Conservation (phyloP, 371 early-diverging fungal genomes). For the Mycotypha africana region DNA sequence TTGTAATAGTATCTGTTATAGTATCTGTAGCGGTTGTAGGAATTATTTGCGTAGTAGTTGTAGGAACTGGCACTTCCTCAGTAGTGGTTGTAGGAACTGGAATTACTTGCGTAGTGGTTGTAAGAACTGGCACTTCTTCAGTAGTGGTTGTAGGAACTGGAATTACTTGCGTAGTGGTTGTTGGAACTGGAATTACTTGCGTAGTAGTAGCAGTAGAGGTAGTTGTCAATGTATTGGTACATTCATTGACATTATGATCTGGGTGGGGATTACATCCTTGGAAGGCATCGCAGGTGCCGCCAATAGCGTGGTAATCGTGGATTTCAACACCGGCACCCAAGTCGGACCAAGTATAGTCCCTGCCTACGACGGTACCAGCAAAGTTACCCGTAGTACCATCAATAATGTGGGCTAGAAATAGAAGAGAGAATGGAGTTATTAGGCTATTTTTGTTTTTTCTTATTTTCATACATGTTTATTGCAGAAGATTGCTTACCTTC, state of each 20-base stretch:
- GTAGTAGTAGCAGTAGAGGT: background rate
- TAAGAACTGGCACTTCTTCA: no score
- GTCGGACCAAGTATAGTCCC: slow-evolving; percentile 10
- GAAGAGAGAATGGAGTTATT: no score
- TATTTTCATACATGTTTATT: no score
- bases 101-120: no score
- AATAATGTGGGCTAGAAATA: slow-evolving; percentile 4
- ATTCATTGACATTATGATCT: background rate
- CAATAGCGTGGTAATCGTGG: slow-evolving; percentile 7
- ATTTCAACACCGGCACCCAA: slow-evolving; percentile 5
- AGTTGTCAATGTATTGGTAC: background rate
- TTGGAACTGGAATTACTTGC: background rate
- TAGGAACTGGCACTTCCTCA: no score
- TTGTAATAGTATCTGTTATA: no score
- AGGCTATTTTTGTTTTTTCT: background rate
- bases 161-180: no score
- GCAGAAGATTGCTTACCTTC: background rate
- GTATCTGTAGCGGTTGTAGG: no score
- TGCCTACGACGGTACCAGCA: slow-evolving; percentile 16
- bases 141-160: no score
- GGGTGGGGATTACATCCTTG: slow-evolving; percentile 8
- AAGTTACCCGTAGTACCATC: slow-evolving; percentile 19
- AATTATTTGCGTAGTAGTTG: no score
- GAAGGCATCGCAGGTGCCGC: slow-evolving; percentile 5
- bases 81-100: no score